phyloP scores from a whole-genome alignment of 164 flowering plant species.

The Vitis rupestris region DNA sequence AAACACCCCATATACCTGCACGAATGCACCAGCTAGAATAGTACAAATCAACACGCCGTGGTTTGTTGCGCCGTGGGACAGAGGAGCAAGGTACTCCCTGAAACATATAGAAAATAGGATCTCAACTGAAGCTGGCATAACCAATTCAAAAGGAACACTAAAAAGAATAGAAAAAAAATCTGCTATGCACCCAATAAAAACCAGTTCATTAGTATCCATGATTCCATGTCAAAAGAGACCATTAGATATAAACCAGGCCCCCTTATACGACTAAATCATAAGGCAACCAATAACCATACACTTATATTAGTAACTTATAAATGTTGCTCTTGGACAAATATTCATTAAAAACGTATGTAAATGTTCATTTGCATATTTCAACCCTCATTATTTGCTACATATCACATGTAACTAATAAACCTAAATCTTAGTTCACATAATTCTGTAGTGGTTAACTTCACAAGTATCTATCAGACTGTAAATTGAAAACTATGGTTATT shows the following conservation, averaged over 20 bases:
- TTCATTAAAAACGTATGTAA: neutral
- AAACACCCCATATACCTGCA: constrained; percentile 27
- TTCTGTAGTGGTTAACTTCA: no score
- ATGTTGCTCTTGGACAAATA: neutral
- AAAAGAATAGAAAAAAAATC: neutral
- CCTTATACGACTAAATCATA: neutral
- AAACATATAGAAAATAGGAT: constrained; percentile 10
- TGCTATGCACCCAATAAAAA: neutral
- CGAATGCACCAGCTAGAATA: constrained; percentile 66
- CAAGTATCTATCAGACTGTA: no score
- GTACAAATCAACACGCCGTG: constrained; percentile 56
- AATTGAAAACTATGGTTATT: no score
- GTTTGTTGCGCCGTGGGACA: constrained; percentile 47
- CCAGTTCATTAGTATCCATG: neutral
- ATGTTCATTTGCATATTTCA: no score
- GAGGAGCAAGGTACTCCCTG: constrained; percentile 50
- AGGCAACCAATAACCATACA: no score
- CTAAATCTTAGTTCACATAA: no score
- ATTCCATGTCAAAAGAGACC: neutral
- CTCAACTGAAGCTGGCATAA: neutral
- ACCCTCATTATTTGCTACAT: no score
- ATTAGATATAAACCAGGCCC: neutral
- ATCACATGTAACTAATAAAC: no score
- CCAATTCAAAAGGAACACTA: neutral
- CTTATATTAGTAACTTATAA: no score